phyloP scores from a whole-genome alignment of 2,329 filamentous ascomycete genomes.

The Aspergillus hiratsukae region DNA sequence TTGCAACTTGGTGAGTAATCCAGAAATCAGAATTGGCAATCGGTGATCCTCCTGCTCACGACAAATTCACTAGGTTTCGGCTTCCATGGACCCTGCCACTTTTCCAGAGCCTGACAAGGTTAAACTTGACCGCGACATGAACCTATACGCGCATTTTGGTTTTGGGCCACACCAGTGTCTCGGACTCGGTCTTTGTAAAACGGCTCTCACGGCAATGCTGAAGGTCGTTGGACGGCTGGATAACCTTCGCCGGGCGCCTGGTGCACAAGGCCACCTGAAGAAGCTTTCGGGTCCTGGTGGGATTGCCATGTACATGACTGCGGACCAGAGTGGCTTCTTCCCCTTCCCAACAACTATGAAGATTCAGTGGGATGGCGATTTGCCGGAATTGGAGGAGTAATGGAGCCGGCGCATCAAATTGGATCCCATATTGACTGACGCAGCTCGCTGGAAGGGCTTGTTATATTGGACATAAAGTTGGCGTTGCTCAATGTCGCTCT shows the following conservation, averaged over 20 bases:
- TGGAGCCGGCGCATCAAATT: not conserved
- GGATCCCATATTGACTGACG: not conserved
- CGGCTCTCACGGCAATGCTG: conserved; percentile 37
- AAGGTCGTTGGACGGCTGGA: conserved; percentile 39
- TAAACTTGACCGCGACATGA: conserved; percentile 58
- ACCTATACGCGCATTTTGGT: conserved; percentile 61
- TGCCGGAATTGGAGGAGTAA: conserved; percentile 18
- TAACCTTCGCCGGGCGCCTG: conserved; percentile 39
- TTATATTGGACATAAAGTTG: not conserved
- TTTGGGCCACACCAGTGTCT: conserved; percentile 60
- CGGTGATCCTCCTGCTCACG: not conserved
- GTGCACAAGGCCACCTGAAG: conserved; percentile 39
- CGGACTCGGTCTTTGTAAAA: conserved; percentile 39
- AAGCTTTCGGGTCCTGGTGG: conserved; percentile 36
- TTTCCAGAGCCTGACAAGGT: conserved; percentile 45
- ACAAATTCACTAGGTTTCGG: conserved; percentile 24
- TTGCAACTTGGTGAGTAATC: conserved; percentile 33
- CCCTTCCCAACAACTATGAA: conserved; percentile 44
- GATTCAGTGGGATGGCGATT: conserved; percentile 40
- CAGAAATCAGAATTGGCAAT: not conserved
- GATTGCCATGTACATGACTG: conserved; percentile 42
- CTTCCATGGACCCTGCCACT: conserved; percentile 31
- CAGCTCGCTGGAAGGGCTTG: not conserved
- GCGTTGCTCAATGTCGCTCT: not conserved
- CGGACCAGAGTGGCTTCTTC: conserved; percentile 39